phyloP scores from a whole-genome alignment of 345 rosid species.

The Mercurialis annua region DNA sequence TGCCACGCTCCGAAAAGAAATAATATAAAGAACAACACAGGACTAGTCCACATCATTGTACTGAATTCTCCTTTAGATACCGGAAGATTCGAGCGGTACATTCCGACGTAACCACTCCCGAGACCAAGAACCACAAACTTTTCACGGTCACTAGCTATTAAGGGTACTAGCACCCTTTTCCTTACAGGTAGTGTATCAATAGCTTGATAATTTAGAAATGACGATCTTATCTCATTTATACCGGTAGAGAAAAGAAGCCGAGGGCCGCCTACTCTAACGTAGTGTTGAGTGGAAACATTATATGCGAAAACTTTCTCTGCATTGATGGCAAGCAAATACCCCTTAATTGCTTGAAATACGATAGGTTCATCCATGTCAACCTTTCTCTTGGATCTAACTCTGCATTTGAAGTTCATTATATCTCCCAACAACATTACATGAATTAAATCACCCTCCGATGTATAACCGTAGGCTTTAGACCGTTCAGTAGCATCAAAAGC shows the following conservation, averaged over 20 bases:
- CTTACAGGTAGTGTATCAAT: conserved; percentile 23
- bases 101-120: conserved; percentile 73
- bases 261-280: conserved; percentile 63
- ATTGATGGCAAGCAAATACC: conserved; percentile 64
- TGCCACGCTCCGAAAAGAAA: conserved; percentile 89
- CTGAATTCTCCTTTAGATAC: conserved; percentile 57
- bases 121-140: conserved; percentile 76
- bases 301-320: conserved; percentile 63
- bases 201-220: conserved; percentile 55
- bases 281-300: conserved; percentile 84
- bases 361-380: conserved; percentile 62
- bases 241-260: conserved; percentile 69
- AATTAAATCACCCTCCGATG: conserved; percentile 77
- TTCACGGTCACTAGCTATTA: conserved; percentile 77
- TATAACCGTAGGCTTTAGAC: conserved; percentile 92
- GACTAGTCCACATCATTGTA: conserved; percentile 79
- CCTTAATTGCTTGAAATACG: conserved; percentile 74
- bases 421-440: conserved; percentile 78
- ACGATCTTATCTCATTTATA: conserved; percentile 69
- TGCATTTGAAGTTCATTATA: conserved; percentile 81
- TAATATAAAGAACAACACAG: conserved; percentile 74
- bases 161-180: conserved; percentile 39
- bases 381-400: conserved; percentile 81
- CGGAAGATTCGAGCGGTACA: conserved; percentile 74
- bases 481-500: conserved; percentile 75